phyloP scores from a whole-genome alignment of 768 basidiomycete species.

The Hortiboletus campestris region DNA sequence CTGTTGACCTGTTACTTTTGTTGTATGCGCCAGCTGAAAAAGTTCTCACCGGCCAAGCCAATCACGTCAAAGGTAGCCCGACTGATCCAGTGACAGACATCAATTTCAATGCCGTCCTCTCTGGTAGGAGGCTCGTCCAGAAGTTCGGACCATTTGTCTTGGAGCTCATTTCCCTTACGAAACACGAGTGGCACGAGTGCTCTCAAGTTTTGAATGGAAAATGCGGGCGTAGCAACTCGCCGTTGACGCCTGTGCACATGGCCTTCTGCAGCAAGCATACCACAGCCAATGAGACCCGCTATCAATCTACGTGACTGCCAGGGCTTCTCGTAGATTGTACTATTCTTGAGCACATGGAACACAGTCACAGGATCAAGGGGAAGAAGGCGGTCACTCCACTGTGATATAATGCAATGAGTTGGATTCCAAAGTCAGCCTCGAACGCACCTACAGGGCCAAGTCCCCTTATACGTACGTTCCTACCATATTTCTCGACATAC shows the following conservation, averaged over 20 bases:
- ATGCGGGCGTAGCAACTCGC: constrained; percentile 72
- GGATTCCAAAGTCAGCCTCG: neutral
- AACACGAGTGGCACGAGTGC: constrained; percentile 72
- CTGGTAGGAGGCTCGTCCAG: constrained; percentile 27
- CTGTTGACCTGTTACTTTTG: constrained; percentile 36
- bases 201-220: constrained; percentile 75
- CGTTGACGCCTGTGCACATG: constrained; percentile 77
- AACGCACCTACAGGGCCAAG: constrained; percentile 58
- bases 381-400: constrained; percentile 81
- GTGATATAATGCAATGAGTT: constrained; percentile 8
- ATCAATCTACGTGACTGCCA: constrained; percentile 75
- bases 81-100: constrained; percentile 79
- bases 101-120: constrained; percentile 42
- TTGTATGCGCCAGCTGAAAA: neutral
- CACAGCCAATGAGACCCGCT: constrained; percentile 75
- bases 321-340: constrained; percentile 78
- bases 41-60: constrained; percentile 71
- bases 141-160: constrained; percentile 57
- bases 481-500: constrained; percentile 59
- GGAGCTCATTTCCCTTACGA: constrained; percentile 60
- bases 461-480: constrained; percentile 68
- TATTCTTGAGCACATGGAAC: constrained; percentile 69
- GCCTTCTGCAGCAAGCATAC: constrained; percentile 80
- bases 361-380: constrained; percentile 79
- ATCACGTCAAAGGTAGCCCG: constrained; percentile 90